Conservation (phyloP, 441 rosid species). For the Adansonia gregorii region DNA sequence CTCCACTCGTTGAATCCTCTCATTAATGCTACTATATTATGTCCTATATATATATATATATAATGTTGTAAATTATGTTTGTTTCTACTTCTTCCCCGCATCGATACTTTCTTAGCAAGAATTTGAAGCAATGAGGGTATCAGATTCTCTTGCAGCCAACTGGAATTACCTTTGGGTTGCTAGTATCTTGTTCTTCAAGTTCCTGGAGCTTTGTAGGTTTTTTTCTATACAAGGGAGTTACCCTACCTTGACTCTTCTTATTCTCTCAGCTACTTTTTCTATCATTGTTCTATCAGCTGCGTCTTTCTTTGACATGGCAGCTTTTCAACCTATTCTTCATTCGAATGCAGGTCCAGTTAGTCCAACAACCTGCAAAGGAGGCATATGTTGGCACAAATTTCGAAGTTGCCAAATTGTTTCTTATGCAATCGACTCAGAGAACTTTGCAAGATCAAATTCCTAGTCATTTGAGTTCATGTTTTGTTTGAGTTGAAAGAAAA, state of each 20-base stretch:
- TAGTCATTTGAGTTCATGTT: too few relatives aligned
- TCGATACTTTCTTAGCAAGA: too few relatives aligned
- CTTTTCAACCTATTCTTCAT: background rate
- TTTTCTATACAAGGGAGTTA: constrained; percentile 4
- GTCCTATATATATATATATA: background rate
- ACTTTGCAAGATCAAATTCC: too few relatives aligned
- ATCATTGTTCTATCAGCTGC: background rate
- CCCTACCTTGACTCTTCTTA: background rate
- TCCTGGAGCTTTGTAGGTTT: background rate
- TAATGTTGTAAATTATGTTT: background rate
- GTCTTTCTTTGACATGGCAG: background rate
- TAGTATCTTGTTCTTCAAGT: constrained; percentile 25
- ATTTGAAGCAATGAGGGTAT: constrained; percentile 27
- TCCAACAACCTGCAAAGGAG: constrained; percentile 23
- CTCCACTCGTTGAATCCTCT: background rate
- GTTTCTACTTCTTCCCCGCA: background rate
- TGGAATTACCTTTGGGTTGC: constrained; percentile 22
- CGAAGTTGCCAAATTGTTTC: background rate
- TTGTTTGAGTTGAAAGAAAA: background rate
- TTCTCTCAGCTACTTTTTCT: constrained; percentile 11
- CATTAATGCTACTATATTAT: background rate
- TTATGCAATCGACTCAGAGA: background rate
- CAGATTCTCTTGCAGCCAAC: constrained; percentile 27
- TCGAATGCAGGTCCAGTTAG: background rate
- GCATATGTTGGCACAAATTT: constrained; percentile 24